Evolutionary conservation across 2,329 filamentous ascomycete genomes (phyloP), one percentile per base, ranked within the genome.

Genomic region (Scedosporium aurantiacum): DNA sequence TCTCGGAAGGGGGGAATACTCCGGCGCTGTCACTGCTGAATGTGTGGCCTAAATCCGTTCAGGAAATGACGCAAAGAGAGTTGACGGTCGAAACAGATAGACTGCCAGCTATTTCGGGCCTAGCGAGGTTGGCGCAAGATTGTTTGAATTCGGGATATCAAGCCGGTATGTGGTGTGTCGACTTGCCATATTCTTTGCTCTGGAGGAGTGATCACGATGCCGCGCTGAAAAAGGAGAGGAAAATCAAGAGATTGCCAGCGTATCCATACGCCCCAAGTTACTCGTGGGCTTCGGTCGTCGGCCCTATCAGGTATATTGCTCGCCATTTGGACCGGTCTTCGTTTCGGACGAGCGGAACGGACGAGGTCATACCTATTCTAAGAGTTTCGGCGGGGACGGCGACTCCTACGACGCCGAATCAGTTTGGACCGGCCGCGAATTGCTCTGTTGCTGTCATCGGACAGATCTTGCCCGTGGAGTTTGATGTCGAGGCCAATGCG

Each of bases 251-350:
- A 16, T 6, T 37, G 43, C 43, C 27, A n/a, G 7, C 54, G 25
- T 37, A 5, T 47, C 54, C 54, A 5, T 57, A 57, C 54, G 7
- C 62, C 23, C 64, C 64, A 0, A 60, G 61, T 14, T 64, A 58
- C 61, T 64, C 64, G 21, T 64, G 64, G 64, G 64, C 64, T 7
- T 64, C 62, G 23, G 62, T 63, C 5, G 16, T 32, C 5, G 64
- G 64, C 28, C 50, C 50, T 14, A 18, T 55, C 28, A 47, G 16
- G 16, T n/a, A n/a, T 12, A n/a, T 47, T 47, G 5, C 16, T 21
- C 43, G 43, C 43, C 18, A 47, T 21, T 21, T n/a, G 43, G 18
- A 47, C 12, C 16, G 6, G 16, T 21, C n/a, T 21, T 47, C 16
- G 43, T 16, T 16, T 5, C 43, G 43, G 16, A n/a, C 5, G 43